Percentiles rank a stretch among this genome's conserved stretches.
Evolutionary conservation across 305 asterid species (phyloP).

Genomic region (Caryopteris hybrid): DNA sequence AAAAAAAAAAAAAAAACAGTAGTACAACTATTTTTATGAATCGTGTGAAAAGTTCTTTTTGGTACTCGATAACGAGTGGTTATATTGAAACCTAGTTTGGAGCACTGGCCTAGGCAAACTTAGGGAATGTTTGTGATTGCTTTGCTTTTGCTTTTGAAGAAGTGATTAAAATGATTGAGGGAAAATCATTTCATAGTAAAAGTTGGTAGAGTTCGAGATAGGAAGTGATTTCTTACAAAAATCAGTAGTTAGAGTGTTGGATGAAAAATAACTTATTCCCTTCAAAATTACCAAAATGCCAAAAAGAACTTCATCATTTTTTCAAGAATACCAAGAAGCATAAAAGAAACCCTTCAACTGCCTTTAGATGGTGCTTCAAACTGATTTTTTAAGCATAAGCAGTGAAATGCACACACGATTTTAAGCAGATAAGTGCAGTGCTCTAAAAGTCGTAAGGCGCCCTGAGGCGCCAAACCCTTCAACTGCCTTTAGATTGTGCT

Average conservation of each 20-base stretch:
- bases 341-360: neutral
- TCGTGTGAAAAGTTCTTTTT: neutral
- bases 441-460: too few relatives aligned
- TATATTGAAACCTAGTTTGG: neutral
- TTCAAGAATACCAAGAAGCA: neutral
- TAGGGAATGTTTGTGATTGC: neutral
- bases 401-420: neutral
- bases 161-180: neutral
- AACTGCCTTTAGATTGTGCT: neutral
- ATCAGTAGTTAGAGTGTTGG: neutral
- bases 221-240: too few relatives aligned
- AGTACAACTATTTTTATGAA: neutral
- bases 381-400: neutral
- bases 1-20: neutral
- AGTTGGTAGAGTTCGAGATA: neutral
- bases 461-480: too few relatives aligned
- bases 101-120: constrained; percentile 8
- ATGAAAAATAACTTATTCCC: neutral
- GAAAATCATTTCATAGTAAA: neutral
- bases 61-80: neutral
- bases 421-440: too few relatives aligned
- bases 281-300: neutral
- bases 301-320: neutral
- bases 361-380: neutral
- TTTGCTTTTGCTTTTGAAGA: neutral